phyloP scores from a whole-genome alignment of 2,329 filamentous ascomycete genomes.

The Sordariomycetes sp. region DNA sequence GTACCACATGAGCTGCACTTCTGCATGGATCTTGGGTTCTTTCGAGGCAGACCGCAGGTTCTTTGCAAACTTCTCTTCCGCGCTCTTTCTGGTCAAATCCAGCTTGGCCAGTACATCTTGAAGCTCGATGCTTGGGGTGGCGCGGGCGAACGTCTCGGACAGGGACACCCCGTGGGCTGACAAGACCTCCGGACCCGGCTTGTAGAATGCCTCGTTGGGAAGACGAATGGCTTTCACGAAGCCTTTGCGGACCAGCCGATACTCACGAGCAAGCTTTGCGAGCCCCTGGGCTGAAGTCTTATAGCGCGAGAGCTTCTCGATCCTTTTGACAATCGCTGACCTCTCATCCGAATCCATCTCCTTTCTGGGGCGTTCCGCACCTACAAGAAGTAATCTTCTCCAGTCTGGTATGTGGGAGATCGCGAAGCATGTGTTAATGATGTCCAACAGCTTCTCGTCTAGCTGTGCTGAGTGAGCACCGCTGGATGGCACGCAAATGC shows the following conservation, averaged over 20 bases:
- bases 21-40: slow-evolving; percentile 2
- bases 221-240: no score
- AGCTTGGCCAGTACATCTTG: background rate
- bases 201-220: background rate
- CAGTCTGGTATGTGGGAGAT: background rate
- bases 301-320: slow-evolving; percentile 2
- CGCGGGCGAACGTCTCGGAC: background rate
- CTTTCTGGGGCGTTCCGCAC: background rate
- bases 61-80: background rate
- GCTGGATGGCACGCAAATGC: no score
- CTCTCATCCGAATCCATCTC: background rate
- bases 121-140: background rate
- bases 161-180: background rate
- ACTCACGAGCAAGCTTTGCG: background rate
- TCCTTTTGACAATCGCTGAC: background rate
- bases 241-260: background rate
- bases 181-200: no score
- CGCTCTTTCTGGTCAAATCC: background rate
- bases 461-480: no score
- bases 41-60: background rate
- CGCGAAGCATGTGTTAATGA: background rate
- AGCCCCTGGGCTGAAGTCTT: background rate
- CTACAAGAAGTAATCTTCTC: background rate
- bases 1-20: slow-evolving; percentile 4
- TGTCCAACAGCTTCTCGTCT: background rate